Base-by-base conservation (phyloP, 2,329 filamentous ascomycete genomes). In the Mycogone perniciosa region DNA sequence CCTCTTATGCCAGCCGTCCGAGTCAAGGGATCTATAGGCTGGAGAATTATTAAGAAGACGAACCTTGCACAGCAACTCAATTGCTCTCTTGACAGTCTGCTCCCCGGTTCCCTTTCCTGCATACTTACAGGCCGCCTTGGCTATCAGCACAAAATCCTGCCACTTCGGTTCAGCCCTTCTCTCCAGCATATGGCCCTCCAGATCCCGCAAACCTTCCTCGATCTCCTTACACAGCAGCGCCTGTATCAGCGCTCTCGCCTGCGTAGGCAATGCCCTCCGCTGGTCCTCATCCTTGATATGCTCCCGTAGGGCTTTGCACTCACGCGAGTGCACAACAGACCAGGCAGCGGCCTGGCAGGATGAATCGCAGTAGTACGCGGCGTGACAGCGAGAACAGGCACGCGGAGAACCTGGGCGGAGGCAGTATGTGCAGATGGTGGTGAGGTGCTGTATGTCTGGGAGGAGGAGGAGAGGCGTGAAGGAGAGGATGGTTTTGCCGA, bases 331-430 rank as follows among this genome's bases (percentile, higher is more conserved):
- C 38, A 71, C 67, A 2, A 63, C 61, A 6, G 63, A 63, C 80
- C 81, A 84, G 60, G 78, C 74, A 2, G 71, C 66, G 27, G 67
- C 67, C 65, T 85, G 81, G 64, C 81, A 85, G 5, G 61, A 56
- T 6, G 66, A 50, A 46, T 70, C 68, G 67, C 81, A 85, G 69
- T 85, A 85, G 29, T 68, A 71, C 4, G 73, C 71, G 1, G 73
- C 68, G 30, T 68, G 72, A 66, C 81, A 85, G 44, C 70, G 74
- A 0, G 74, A 74, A 64, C 81, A 85, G 26, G 71, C 68, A 39
- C 60, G 61, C 27, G 61, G 59, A 31, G 50, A 50, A 41, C 59
- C 57, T 30, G 57, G 48, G 35, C 56, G 58, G 30, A 80, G 68
- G 63, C 79, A 82, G 66, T 74, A 65, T 54, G 72, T 72, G 68